phyloP scores from a whole-genome alignment of 192 early-diverging fungal species.

The Coemansia sp. region DNA sequence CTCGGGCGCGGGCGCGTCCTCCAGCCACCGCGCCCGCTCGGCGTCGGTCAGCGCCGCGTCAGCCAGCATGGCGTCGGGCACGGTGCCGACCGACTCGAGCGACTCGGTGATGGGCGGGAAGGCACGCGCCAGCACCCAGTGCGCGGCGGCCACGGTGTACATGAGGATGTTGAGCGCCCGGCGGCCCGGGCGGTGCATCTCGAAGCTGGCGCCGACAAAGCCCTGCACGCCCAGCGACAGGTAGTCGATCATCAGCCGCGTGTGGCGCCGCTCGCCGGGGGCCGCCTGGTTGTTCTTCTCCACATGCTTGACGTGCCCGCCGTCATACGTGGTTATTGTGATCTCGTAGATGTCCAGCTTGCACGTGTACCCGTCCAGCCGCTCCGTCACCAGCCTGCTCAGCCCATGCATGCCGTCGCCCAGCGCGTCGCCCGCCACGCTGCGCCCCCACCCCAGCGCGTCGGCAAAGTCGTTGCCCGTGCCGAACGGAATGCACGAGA shows the following conservation, averaged over 20 bases:
- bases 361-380: constrained; percentile 62
- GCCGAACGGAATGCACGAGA: constrained; percentile 73
- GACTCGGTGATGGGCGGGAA: constrained; percentile 64
- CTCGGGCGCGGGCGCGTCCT: constrained; percentile 28
- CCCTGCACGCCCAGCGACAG: constrained; percentile 74
- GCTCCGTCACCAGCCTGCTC: constrained; percentile 57
- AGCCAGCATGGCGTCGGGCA: constrained; percentile 50
- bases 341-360: constrained; percentile 73
- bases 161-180: constrained; percentile 65
- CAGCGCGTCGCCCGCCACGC: constrained; percentile 59
- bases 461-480: constrained; percentile 76
- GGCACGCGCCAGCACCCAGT: constrained; percentile 62
- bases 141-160: constrained; percentile 61
- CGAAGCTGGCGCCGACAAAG: constrained; percentile 69
- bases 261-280: constrained; percentile 48
- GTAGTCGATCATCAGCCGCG: constrained; percentile 68
- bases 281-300: constrained; percentile 53
- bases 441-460: constrained; percentile 75
- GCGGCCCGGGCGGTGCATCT: constrained; percentile 63
- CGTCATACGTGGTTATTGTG: constrained; percentile 57
- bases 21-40: constrained; percentile 33
- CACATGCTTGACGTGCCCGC: constrained; percentile 63
- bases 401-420: constrained; percentile 59
- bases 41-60: constrained; percentile 42
- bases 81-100: constrained; percentile 58